These are phyloP conservation scores for Rhizopus stolonifer DNA, from an alignment of 371 early-diverging fungal species.

Conservation along the genomic window DNA sequence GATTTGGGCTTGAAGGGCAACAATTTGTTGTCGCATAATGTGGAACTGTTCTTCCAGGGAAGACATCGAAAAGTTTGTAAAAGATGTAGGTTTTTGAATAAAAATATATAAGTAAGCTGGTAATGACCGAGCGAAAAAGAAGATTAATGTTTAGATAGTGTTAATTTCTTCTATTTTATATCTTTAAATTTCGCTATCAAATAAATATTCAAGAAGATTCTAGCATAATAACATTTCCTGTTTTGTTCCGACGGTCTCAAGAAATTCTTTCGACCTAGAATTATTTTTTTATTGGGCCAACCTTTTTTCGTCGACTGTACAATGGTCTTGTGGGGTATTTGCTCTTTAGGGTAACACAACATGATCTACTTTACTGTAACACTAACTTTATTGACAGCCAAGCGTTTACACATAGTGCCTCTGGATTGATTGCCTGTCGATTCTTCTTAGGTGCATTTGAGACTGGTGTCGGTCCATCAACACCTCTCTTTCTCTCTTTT, in stretches of 20 bases:
- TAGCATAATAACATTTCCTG: constrained; percentile 6
- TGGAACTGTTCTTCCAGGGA: constrained; percentile 5
- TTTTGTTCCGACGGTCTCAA: constrained; percentile 8
- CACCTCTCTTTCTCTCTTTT: constrained; percentile 38
- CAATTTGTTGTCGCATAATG: constrained; percentile 3
- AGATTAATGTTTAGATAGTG: background rate
- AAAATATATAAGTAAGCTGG: constrained; percentile 1
- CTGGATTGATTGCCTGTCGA: constrained; percentile 54
- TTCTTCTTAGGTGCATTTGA: constrained; percentile 62
- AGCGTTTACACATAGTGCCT: constrained; percentile 48
- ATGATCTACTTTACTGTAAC: background rate
- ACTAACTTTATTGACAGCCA: constrained; percentile 30
- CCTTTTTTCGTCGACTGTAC: no score
- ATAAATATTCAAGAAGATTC: constrained; percentile 8
- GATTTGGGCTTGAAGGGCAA: background rate
- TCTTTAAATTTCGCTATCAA: constrained; percentile 6
- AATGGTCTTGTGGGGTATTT: constrained; percentile 45
- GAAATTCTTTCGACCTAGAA: no score
- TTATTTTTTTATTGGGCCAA: no score
- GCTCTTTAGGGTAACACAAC: constrained; percentile 34
- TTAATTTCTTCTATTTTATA: background rate
- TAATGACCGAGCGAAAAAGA: constrained; percentile 11
- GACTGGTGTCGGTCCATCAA: constrained; percentile 40
- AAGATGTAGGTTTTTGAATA: no score
- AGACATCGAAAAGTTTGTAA: background rate